Base-by-base conservation (phyloP, 306 rosid species). In the Vigna radiata region DNA sequence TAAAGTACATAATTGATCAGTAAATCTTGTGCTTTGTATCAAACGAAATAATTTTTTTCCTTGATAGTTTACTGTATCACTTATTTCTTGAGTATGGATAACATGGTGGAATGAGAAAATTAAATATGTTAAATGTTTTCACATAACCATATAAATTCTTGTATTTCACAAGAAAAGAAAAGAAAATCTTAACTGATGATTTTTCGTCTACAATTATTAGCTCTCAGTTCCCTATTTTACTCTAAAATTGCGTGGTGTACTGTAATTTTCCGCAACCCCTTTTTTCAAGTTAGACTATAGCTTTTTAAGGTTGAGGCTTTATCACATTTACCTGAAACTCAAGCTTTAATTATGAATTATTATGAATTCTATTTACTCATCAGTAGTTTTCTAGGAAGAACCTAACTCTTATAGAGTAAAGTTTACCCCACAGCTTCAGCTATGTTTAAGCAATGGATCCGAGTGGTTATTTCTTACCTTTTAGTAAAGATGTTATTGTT, bases 321-420 rank as follows among this genome's bases (percentile, higher is more conserved):
- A 53, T 18, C 19, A 0, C 19, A 36, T 66, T 33, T 54, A 72
- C 31, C 10, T 21, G 53, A 64, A 50, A 76, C 48, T 67, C 43
- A 59, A 44, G 41, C 56, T 29, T 4, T 29, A 29, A 47, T 11
- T 46, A 59, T 41, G 37, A 43, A 64, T 31, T 25, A 47, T 11
- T 46, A 58, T 41, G 37, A 44, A 64, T 31, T 25, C 29, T 41
- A 43, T 36, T 23, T 16, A 58, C 12, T 8, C 15, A 25, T 73
- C 61, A 50, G 61, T 50, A 29, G 47, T 70, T 29, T 50, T 70
- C 75, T 70, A n/a, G 47, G 75, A 70, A 10, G 29, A 50, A 70
- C 29, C 47, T 50, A 1, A 27, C 44, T 50, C 29, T 56, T 14
- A 13, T 47, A 10, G 60, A 69, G n/a, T 36, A 39, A 69, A 69